phyloP scores from a whole-genome alignment of 345 rosid species.

The Balakata baccata region DNA sequence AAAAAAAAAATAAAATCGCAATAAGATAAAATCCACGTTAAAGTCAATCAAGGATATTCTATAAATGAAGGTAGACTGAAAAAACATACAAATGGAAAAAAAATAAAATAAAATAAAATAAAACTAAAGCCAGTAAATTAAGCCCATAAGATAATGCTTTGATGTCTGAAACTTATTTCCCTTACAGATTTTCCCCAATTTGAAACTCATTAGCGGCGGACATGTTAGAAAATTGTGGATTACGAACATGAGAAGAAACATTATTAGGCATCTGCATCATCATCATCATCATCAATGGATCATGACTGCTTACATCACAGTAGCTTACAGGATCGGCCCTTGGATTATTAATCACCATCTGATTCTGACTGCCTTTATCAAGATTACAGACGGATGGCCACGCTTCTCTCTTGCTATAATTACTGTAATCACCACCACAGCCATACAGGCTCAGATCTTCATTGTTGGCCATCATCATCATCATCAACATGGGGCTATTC shows the following conservation, averaged over 20 bases:
- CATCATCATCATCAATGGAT: background rate
- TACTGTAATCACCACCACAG: background rate
- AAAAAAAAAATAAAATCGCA: no score
- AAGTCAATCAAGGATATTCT: no score
- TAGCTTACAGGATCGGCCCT: background rate
- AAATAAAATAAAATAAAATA: no score
- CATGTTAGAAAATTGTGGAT: conserved; percentile 2
- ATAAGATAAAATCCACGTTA: no score
- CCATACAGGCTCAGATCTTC: background rate
- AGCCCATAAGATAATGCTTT: background rate
- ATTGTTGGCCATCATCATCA: conserved; percentile 2
- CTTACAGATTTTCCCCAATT: no score
- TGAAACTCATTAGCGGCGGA: background rate
- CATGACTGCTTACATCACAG: background rate
- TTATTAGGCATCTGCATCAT: background rate
- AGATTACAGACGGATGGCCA: background rate
- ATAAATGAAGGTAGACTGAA: no score
- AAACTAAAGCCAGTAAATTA: no score
- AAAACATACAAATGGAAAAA: no score
- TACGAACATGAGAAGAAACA: background rate
- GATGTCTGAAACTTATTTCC: background rate
- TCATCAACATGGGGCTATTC: conserved; percentile 7
- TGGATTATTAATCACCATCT: background rate
- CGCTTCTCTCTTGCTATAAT: background rate
- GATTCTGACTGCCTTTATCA: background rate